These are phyloP conservation scores for Perilla frutescens DNA, from an alignment of 257 asterid species.

Conservation along the genomic window DNA sequence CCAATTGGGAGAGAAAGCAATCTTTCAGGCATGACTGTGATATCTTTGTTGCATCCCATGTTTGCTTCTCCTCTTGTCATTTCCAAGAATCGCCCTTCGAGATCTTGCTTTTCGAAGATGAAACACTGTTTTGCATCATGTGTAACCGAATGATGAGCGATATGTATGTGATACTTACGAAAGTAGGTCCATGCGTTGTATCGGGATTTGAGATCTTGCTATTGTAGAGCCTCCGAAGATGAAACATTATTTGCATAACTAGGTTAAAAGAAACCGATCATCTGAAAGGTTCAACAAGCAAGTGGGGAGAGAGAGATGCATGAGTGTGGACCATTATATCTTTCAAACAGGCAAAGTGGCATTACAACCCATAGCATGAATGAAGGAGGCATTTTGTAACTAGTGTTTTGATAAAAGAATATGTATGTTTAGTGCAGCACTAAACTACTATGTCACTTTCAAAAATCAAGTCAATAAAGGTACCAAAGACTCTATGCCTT, in stretches of 20 bases:
- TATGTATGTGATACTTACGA: too few relatives aligned
- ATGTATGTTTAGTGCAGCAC: constrained; percentile 18
- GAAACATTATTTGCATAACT: neutral
- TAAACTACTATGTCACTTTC: constrained; percentile 30
- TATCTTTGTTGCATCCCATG: constrained; percentile 46
- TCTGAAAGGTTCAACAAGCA: neutral
- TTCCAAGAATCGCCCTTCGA: neutral
- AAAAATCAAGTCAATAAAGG: constrained; percentile 22
- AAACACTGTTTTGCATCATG: neutral
- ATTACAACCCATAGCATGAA: constrained; percentile 5
- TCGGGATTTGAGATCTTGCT: too few relatives aligned
- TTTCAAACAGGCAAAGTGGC: constrained; percentile 23
- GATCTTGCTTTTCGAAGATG: neutral
- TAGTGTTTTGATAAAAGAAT: constrained; percentile 22
- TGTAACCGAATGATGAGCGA: too few relatives aligned
- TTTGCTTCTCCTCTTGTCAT: constrained; percentile 29
- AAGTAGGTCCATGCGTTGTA: too few relatives aligned
- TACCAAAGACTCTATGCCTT: neutral
- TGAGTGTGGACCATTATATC: constrained; percentile 26
- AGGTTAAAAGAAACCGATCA: neutral
- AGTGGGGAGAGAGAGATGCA: neutral
- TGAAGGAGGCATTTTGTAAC: constrained; percentile 6
- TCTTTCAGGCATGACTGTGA: constrained; percentile 41
- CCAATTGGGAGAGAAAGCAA: constrained; percentile 2
- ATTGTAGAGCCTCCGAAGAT: too few relatives aligned